Evolutionary conservation across 768 basidiomycete species (phyloP).

Genomic region (Boletus rex-veris): DNA sequence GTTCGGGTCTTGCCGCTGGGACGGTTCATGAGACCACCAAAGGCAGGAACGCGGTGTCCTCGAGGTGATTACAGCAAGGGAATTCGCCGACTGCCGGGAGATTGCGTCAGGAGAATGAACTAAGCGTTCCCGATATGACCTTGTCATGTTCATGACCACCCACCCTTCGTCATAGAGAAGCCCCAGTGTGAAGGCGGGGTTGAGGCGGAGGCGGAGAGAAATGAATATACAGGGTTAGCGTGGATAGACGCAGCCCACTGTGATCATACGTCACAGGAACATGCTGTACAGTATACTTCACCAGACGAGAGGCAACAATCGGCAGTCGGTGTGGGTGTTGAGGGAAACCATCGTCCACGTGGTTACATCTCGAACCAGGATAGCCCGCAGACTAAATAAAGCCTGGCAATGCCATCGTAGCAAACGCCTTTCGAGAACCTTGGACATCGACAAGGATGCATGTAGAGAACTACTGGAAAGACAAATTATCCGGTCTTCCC

Average conservation of each 20-base stretch:
- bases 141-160: conserved; percentile 6
- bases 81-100: conserved; percentile 5
- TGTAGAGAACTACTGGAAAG: background rate
- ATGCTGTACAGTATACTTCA: background rate
- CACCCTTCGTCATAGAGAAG: conserved; percentile 17
- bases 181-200: conserved; percentile 23
- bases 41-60: conserved; percentile 24
- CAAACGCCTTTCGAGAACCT: background rate
- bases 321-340: conserved; percentile 21
- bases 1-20: background rate
- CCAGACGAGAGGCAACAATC: conserved; percentile 8
- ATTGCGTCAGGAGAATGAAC: conserved; percentile 10
- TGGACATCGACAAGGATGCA: background rate
- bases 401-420: background rate
- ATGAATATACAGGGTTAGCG: conserved; percentile 8
- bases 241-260: background rate
- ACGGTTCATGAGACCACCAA: background rate
- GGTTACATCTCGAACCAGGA: background rate
- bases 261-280: conserved; percentile 32
- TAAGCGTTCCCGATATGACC: conserved; percentile 12
- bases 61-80: conserved; percentile 30
- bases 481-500: background rate
- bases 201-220: conserved; percentile 27
- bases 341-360: background rate
- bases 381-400: background rate